A percentile compares a stretch with the other conserved stretches of the same genome.
phyloP scores from a whole-genome alignment of 2,329 filamentous ascomycete genomes.

The Fusarium avenaceum region DNA sequence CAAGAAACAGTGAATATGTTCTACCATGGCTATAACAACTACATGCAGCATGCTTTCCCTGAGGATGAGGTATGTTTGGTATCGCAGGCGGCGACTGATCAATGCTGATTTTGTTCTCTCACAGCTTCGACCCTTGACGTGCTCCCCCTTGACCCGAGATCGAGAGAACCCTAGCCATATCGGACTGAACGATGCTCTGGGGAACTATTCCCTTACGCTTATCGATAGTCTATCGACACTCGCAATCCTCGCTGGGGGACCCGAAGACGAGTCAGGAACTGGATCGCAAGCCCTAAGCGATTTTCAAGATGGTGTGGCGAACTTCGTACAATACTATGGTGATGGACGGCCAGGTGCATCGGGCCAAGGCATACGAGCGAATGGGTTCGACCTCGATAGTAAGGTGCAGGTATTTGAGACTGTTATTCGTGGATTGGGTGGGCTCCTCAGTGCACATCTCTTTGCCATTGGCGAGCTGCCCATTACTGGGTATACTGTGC shows the following conservation, averaged over 20 bases:
- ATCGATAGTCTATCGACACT: slow-evolving; percentile 96
- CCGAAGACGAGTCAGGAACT: slow-evolving; percentile 57
- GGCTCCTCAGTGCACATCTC: slow-evolving; percentile 90
- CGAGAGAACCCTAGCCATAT: slow-evolving; percentile 82
- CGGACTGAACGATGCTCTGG: slow-evolving; percentile 93
- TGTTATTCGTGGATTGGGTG: slow-evolving; percentile 92
- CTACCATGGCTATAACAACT: slow-evolving; percentile 96
- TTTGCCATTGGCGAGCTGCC: slow-evolving; percentile 93
- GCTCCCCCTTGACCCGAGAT: slow-evolving; percentile 86
- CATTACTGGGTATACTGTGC: slow-evolving; percentile 80
- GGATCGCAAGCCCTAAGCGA: slow-evolving; percentile 69
- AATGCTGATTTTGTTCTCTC: slow-evolving; percentile 35
- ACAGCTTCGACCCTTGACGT: slow-evolving; percentile 86
- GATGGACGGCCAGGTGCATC: slow-evolving; percentile 79
- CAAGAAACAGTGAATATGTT: slow-evolving; percentile 82
- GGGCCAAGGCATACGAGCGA: slow-evolving; percentile 78
- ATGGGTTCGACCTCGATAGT: slow-evolving; percentile 94
- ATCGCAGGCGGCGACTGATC: slow-evolving; percentile 3
- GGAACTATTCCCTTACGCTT: slow-evolving; percentile 95
- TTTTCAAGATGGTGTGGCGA: slow-evolving; percentile 84
- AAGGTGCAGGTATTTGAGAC: slow-evolving; percentile 99
- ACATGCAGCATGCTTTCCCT: slow-evolving; percentile 93
- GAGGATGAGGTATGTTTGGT: slow-evolving; percentile 79
- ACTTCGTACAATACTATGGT: slow-evolving; percentile 86
- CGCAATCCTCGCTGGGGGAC: slow-evolving; percentile 87